phyloP scores from a whole-genome alignment of 2,329 filamentous ascomycete species.

The Knoxdaviesia proteae region DNA sequence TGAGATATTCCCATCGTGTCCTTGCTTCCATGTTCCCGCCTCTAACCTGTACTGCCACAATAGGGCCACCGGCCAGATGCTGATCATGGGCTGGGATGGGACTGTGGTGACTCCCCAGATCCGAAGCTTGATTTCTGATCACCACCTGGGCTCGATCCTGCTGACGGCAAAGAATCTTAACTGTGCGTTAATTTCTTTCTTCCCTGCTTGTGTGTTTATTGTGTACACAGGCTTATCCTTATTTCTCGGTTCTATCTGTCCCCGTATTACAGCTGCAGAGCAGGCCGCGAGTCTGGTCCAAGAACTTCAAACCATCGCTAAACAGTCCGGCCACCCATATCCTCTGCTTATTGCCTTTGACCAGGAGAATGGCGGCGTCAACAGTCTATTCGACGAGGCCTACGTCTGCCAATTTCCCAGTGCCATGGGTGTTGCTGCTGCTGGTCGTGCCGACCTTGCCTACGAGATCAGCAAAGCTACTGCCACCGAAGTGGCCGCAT shows the following conservation, averaged over 20 bases:
- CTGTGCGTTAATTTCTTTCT: conserved; percentile 28
- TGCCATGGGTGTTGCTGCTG: conserved; percentile 90
- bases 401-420: conserved; percentile 94
- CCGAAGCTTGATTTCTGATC: conserved; percentile 56
- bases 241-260: neutral
- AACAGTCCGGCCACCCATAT: conserved; percentile 71
- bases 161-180: conserved; percentile 71
- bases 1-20: conserved; percentile 20
- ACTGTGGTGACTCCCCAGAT: conserved; percentile 70
- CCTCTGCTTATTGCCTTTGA: conserved; percentile 81
- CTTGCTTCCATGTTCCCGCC: conserved; percentile 3
- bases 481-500: conserved; percentile 75
- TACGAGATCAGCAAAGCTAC: conserved; percentile 86
- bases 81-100: conserved; percentile 75
- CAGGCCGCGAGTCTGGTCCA: conserved; percentile 75
- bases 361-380: conserved; percentile 95
- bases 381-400: conserved; percentile 87
- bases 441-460: conserved; percentile 64
- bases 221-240: neutral
- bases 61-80: conserved; percentile 54
- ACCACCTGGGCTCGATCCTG: conserved; percentile 75
- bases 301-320: conserved; percentile 80
- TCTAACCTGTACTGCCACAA: conserved; percentile 11
- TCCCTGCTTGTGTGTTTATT: neutral
- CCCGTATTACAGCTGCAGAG: conserved; percentile 47